Base-by-base conservation (phyloP, 306 rosid species). In the Quercus suber region DNA sequence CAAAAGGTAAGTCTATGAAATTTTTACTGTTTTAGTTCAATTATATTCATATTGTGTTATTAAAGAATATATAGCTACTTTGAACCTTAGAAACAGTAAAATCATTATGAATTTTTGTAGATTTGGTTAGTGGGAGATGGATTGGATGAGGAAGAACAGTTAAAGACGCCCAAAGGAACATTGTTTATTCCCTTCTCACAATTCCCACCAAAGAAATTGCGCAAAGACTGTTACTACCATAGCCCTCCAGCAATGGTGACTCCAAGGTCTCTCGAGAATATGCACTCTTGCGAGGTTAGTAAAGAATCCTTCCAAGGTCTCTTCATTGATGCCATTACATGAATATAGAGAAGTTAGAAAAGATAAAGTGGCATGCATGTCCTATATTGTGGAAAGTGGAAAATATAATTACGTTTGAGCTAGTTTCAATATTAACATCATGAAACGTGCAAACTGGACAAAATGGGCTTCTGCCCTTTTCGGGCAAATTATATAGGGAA, bases 261-360 rank as follows among this genome's bases (percentile, higher is more conserved):
- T 84, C 97, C 99, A 3, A 4, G 78, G 61, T 78, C 89, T 1
- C 37, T 92, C 3, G 74, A 68, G 31, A 94, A 94, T 51, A 51
- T 94, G 21, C 86, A 89, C 77, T 85, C 97, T 17, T 92, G 99
- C 64, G 99, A 94, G 97, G 99, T 94, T 63, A 70, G 70, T 0
- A 28, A 37, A 5, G 37, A 71, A 13, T 30, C 23, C 15, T 11
- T 11, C 52, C 5, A 25, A 20, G 30, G 10, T 11, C 28, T 21
- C 68, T 18, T 60, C 23, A 31, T 14, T 73, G 4, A 45, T 45
- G 52, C 52, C 14, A 45, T 45, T 12, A 45, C 14, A 45, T 10
- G 52, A 45, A 45, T 2, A 45, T 45, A 45, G 4, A 35, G 43
- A 35, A 35, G 43, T 35, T 35, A 35, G 43, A 35, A 6, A 6